Percentiles rank a stretch among this genome's conserved stretches.
phyloP scores from a whole-genome alignment of 1,139 yeast species.

The Suhomyces terraborum region DNA sequence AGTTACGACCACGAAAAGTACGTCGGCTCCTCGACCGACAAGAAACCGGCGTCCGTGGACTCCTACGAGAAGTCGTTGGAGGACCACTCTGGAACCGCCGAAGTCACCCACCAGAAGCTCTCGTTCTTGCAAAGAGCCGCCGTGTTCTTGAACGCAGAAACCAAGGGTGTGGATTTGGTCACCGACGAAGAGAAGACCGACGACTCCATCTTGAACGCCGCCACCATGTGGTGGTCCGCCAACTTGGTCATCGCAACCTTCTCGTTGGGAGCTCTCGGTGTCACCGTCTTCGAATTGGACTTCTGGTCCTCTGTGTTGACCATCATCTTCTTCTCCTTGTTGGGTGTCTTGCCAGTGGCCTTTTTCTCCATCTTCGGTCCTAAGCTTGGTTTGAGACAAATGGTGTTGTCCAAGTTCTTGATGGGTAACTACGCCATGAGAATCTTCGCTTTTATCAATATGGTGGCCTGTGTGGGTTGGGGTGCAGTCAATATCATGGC shows the following conservation, averaged over 20 bases:
- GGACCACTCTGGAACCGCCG: constrained; percentile 27
- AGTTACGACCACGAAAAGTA: constrained; percentile 16
- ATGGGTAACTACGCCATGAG: constrained; percentile 77
- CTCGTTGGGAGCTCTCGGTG: constrained; percentile 80
- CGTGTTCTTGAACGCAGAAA: constrained; percentile 52
- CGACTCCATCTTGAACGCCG: constrained; percentile 63
- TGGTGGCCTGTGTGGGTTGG: constrained; percentile 93
- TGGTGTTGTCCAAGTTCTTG: constrained; percentile 77
- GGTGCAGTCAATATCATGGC: constrained; percentile 91
- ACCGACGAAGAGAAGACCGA: constrained; percentile 71
- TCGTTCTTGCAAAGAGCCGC: constrained; percentile 30
- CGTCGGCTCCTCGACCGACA: constrained; percentile 5
- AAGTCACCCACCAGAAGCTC: constrained; percentile 19
- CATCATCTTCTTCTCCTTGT: constrained; percentile 68
- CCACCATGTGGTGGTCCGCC: constrained; percentile 92
- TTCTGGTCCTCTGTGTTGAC: constrained; percentile 67
- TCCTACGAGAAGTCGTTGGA: constrained; percentile 30
- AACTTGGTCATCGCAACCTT: constrained; percentile 86
- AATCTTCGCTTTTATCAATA: constrained; percentile 74
- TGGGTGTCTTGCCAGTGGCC: constrained; percentile 81
- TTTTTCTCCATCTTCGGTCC: constrained; percentile 84
- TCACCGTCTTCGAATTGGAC: constrained; percentile 52
- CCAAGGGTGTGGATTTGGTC: constrained; percentile 68
- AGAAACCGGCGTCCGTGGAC: constrained; percentile 25
- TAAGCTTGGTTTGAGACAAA: constrained; percentile 83